phyloP scores from a whole-genome alignment of 2,329 filamentous ascomycete species.

The Sarocladium oryzae region DNA sequence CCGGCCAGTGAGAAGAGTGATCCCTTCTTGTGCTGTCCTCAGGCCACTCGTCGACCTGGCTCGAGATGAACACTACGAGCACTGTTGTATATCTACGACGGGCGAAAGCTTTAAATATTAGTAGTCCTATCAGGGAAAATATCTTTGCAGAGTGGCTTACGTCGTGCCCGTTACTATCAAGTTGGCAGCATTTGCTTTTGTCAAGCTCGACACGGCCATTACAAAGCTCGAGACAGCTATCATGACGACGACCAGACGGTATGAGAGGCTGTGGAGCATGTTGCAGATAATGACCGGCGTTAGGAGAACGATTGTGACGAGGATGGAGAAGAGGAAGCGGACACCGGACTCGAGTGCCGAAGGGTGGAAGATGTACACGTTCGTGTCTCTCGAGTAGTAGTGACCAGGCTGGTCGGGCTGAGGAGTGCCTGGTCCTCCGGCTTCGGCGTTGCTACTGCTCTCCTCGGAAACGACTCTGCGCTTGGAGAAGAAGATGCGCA shows the following conservation, averaged over 20 bases:
- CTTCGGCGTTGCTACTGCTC: no score
- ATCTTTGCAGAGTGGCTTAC: not conserved
- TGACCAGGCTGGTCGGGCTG: no score
- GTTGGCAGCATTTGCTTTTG: not conserved
- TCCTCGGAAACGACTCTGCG: no score
- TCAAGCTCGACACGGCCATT: not conserved
- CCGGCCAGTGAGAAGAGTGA: no score
- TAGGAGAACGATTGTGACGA: not conserved
- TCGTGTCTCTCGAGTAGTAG: no score
- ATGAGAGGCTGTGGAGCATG: not conserved
- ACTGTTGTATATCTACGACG: not conserved
- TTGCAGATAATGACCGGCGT: not conserved
- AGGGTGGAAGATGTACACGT: not conserved
- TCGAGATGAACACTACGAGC: not conserved
- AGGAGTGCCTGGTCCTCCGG: no score
- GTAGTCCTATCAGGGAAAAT: not conserved
- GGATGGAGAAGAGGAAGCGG: not conserved
- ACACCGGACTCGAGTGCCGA: not conserved
- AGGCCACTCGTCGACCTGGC: no score
- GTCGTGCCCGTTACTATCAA: not conserved
- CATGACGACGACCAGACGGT: not conserved
- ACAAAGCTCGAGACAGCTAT: not conserved
- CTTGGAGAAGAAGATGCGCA: no score
- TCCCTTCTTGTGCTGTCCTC: no score
- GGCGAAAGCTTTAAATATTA: not conserved